phyloP scores from a whole-genome alignment of 1,139 yeast species.

The Suhomyces yuchorum region DNA sequence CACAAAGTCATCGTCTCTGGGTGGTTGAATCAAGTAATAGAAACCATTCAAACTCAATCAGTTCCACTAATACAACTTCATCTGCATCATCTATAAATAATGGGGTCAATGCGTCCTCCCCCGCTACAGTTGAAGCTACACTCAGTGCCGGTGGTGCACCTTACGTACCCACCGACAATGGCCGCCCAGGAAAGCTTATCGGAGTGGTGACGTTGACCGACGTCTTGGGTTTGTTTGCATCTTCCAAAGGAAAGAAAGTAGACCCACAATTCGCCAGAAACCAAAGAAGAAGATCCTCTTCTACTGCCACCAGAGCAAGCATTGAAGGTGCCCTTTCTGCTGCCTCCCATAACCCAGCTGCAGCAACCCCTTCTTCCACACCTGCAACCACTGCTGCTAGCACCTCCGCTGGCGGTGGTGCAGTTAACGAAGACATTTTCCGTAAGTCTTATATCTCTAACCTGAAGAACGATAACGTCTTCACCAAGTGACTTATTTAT shows the following conservation, averaged over 20 bases:
- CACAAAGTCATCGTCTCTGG: conserved; percentile 92
- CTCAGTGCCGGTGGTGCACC: conserved; percentile 18
- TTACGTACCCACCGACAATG: conserved; percentile 16
- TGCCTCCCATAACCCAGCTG: background rate
- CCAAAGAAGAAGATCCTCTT: conserved; percentile 74
- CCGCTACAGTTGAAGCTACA: conserved; percentile 22
- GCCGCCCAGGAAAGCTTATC: conserved; percentile 69
- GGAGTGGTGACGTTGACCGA: conserved; percentile 94
- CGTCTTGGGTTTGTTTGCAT: conserved; percentile 77
- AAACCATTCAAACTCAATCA: conserved; percentile 16
- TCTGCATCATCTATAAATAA: conserved; percentile 12
- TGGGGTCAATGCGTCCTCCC: conserved; percentile 3
- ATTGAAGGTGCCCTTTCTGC: conserved; percentile 27
- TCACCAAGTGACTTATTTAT: conserved; percentile 8
- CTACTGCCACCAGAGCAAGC: conserved; percentile 46
- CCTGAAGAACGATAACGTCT: conserved; percentile 13
- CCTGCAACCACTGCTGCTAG: conserved; percentile 10
- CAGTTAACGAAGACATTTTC: conserved; percentile 20
- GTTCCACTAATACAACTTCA: conserved; percentile 12
- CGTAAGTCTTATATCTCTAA: conserved; percentile 20
- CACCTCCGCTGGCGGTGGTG: conserved; percentile 10
- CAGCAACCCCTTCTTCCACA: conserved; percentile 1
- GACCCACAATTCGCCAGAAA: conserved; percentile 87
- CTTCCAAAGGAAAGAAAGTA: conserved; percentile 61
- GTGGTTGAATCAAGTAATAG: conserved; percentile 62